phyloP scores from a whole-genome alignment of 1,139 yeast species.

The Diutina catenulata region DNA sequence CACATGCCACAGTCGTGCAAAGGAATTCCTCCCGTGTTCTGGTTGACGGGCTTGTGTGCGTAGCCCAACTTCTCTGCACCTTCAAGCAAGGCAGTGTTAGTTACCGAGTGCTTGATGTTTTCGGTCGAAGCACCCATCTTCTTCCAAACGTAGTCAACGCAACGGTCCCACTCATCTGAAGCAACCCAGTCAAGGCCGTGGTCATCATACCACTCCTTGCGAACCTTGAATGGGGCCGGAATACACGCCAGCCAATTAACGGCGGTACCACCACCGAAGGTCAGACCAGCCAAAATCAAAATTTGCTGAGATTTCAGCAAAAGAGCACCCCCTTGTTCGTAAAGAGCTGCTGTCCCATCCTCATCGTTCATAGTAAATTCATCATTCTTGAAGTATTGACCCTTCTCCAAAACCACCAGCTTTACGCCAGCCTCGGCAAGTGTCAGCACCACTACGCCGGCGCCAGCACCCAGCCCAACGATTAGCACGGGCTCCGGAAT shows the following conservation, averaged over 20 bases:
- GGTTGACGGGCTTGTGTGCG: slow-evolving; percentile 28
- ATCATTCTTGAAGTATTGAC: slow-evolving; percentile 27
- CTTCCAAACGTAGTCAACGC: slow-evolving; percentile 36
- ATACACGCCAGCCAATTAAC: slow-evolving; percentile 55
- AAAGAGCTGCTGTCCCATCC: slow-evolving; percentile 26
- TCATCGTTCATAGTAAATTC: slow-evolving; percentile 29
- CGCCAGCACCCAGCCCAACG: slow-evolving; percentile 49
- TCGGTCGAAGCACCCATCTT: slow-evolving; percentile 38
- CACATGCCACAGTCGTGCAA: slow-evolving; percentile 42
- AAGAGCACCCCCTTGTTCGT: slow-evolving; percentile 29
- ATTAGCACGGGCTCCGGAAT: slow-evolving; percentile 26
- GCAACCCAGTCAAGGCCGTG: slow-evolving; percentile 40
- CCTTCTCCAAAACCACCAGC: slow-evolving; percentile 43
- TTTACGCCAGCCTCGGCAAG: slow-evolving; percentile 33
- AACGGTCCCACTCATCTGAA: slow-evolving; percentile 29
- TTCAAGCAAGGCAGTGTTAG: slow-evolving; percentile 34
- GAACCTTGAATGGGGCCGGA: slow-evolving; percentile 40
- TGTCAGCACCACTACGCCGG: slow-evolving; percentile 46
- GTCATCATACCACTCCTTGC: slow-evolving; percentile 43
- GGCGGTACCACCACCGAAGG: slow-evolving; percentile 53
- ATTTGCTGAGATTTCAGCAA: slow-evolving; percentile 24
- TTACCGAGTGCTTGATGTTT: slow-evolving; percentile 31
- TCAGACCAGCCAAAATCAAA: slow-evolving; percentile 39
- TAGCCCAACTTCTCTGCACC: slow-evolving; percentile 39
- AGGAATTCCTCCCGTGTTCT: slow-evolving; percentile 36